Percentiles rank a stretch among this genome's conserved stretches.
Evolutionary conservation across 257 asterid genomes (phyloP).

Genomic region (Rhazya stricta): DNA sequence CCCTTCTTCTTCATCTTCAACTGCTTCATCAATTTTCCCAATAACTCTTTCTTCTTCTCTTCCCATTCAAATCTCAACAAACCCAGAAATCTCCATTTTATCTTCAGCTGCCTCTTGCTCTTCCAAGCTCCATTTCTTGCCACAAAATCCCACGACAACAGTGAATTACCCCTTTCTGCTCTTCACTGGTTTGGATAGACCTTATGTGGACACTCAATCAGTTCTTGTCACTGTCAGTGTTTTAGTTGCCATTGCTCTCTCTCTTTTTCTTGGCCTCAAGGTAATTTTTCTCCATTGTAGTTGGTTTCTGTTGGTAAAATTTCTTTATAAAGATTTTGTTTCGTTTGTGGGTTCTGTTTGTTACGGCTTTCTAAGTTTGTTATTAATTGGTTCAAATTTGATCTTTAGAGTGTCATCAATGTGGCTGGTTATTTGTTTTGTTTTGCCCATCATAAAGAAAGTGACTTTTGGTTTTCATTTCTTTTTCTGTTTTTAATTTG

Average conservation of each 20-base stretch:
- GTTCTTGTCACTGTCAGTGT: conserved; percentile 72
- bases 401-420: not conserved
- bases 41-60: conserved; percentile 13
- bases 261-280: conserved; percentile 86
- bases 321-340: not conserved
- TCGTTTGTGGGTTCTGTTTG: not conserved
- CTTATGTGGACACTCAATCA: conserved; percentile 74
- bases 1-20: conserved; percentile 6
- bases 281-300: conserved; percentile 20
- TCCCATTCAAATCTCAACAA: conserved; percentile 22
- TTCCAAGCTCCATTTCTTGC: conserved; percentile 26
- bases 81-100: conserved; percentile 31
- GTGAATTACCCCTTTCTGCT: conserved; percentile 51
- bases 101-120: conserved; percentile 28
- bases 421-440: not conserved
- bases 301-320: not conserved
- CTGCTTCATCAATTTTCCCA: not conserved
- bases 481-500: conserved; percentile 14
- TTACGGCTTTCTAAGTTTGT: not conserved
- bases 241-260: conserved; percentile 72
- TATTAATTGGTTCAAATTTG: not conserved
- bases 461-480: not conserved
- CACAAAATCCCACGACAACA: conserved; percentile 13
- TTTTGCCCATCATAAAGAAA: not conserved
- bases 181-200: conserved; percentile 47